These are phyloP conservation scores for Boletus rubroflammeus DNA, from an alignment of 768 basidiomycete genomes.

Conservation along the genomic window DNA sequence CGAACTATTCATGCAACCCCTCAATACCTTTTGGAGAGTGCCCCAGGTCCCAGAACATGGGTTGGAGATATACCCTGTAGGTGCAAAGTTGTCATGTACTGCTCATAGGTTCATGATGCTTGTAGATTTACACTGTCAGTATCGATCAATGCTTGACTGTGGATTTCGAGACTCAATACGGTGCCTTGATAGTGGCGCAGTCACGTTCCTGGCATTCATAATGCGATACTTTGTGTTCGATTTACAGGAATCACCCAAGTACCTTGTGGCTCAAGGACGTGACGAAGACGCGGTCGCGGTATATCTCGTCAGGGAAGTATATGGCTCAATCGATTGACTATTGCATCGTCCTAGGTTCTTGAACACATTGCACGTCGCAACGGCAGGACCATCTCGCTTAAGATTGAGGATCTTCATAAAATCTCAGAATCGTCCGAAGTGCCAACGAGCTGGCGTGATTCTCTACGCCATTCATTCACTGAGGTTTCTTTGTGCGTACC, in stretches of 20 bases:
- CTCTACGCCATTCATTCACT: constrained; percentile 35
- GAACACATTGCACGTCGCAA: constrained; percentile 47
- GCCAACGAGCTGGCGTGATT: constrained; percentile 19
- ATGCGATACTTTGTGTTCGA: constrained; percentile 54
- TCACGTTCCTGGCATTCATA: constrained; percentile 53
- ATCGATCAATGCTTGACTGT: not conserved
- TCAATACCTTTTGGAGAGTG: constrained; percentile 38
- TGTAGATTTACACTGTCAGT: constrained; percentile 41
- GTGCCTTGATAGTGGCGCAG: constrained; percentile 33
- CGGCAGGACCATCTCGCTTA: constrained; percentile 43
- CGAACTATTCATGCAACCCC: constrained; percentile 48
- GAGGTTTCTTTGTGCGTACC: constrained; percentile 38
- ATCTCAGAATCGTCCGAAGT: constrained; percentile 20
- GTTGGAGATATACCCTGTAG: constrained; percentile 57
- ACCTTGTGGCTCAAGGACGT: constrained; percentile 51
- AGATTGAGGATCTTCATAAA: constrained; percentile 40
- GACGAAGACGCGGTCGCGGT: constrained; percentile 54
- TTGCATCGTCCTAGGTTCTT: constrained; percentile 35
- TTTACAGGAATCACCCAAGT: constrained; percentile 61
- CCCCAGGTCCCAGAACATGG: constrained; percentile 48
- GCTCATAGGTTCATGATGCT: not conserved
- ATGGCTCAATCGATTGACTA: not conserved
- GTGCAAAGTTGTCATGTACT: not conserved
- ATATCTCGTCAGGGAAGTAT: not conserved
- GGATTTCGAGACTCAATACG: constrained; percentile 1